Conservation (phyloP, 2,329 filamentous ascomycete species). For the Apiospora sp. region DNA sequence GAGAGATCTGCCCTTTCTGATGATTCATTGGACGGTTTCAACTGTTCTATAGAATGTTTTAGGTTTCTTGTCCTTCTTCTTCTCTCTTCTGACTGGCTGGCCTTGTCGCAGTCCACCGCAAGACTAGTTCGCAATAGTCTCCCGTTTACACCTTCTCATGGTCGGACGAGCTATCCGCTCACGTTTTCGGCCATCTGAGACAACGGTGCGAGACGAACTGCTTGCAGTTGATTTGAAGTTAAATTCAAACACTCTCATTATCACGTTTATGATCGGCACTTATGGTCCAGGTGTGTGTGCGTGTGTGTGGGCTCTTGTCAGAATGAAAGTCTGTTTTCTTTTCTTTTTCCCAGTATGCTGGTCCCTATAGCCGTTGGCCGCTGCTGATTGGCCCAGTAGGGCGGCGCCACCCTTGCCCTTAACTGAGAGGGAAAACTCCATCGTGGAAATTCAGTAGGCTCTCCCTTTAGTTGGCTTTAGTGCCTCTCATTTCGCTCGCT, state of each 20-base stretch:
- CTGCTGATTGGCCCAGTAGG: background rate
- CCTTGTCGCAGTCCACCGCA: background rate
- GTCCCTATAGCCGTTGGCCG: background rate
- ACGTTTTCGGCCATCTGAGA: constrained; percentile 12
- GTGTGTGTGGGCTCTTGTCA: background rate
- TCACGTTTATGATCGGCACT: constrained; percentile 3
- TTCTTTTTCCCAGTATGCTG: background rate
- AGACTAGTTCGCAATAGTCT: constrained; percentile 13
- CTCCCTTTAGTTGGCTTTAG: constrained; percentile 1
- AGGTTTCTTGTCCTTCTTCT: background rate
- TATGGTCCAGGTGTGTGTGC: background rate
- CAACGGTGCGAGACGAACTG: background rate
- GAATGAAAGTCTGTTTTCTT: background rate
- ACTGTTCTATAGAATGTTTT: constrained; percentile 13
- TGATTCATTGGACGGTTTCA: constrained; percentile 6
- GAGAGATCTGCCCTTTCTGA: background rate
- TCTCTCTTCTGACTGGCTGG: background rate
- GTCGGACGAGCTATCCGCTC: background rate
- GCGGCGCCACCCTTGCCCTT: background rate
- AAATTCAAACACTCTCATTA: background rate
- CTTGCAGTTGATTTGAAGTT: background rate
- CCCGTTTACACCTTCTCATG: background rate
- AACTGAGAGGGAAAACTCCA: background rate
- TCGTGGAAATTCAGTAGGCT: constrained; percentile 1
- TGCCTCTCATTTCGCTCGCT: constrained; percentile 9